phyloP scores from a whole-genome alignment of 441 rosid species.

The Pelargonium myrrhifolium region DNA sequence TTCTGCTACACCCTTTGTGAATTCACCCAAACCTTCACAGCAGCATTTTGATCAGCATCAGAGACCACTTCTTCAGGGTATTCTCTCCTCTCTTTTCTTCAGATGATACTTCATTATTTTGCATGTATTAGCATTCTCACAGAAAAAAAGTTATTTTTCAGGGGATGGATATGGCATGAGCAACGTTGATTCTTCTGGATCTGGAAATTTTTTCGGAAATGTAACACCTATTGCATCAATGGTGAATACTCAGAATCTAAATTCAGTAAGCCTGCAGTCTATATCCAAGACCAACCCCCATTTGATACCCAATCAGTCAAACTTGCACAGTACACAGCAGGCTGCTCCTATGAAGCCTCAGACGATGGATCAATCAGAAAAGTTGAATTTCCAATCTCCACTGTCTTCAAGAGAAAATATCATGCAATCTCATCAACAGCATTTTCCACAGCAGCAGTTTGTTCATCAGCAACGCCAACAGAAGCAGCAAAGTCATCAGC shows the following conservation, averaged over 20 bases:
- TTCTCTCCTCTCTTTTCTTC: background rate
- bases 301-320: constrained; percentile 47
- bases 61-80: constrained; percentile 63
- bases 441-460: constrained; percentile 69
- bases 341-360: constrained; percentile 41
- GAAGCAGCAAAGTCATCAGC: constrained; percentile 69
- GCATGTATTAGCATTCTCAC: constrained; percentile 14
- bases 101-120: constrained; percentile 13
- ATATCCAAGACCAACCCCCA: constrained; percentile 47
- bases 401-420: constrained; percentile 38
- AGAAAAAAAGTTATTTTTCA: constrained; percentile 27
- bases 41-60: constrained; percentile 72
- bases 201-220: constrained; percentile 62
- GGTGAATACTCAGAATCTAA: constrained; percentile 55
- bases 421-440: constrained; percentile 63
- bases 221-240: constrained; percentile 59
- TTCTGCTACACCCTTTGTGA: constrained; percentile 38
- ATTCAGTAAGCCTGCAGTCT: constrained; percentile 51
- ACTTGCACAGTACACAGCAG: constrained; percentile 41
- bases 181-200: constrained; percentile 54
- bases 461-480: constrained; percentile 56
- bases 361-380: too few species aligned
- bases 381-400: constrained; percentile 43
- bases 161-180: constrained; percentile 78
- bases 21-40: constrained; percentile 57